These are phyloP conservation scores for Erodium texanum DNA, from an alignment of 441 rosid genomes.

Conservation along the genomic window DNA sequence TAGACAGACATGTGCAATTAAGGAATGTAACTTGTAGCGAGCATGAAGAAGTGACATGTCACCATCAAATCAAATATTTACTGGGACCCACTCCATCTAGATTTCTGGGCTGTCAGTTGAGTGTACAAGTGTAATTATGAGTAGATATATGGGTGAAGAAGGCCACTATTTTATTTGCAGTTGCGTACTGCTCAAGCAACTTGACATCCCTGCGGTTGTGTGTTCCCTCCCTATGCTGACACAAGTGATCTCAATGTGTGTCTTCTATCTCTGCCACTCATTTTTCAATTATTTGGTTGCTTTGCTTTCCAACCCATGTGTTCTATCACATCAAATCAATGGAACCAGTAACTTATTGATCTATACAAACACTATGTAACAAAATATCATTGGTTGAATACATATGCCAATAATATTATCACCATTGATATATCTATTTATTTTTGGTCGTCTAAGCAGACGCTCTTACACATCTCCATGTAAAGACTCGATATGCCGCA, in stretches of 20 bases:
- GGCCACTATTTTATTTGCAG: neutral
- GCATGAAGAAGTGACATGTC: neutral
- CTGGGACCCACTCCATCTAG: constrained; percentile 1
- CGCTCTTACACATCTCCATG: too few relatives aligned
- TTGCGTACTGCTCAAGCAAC: constrained; percentile 6
- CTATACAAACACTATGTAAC: too few relatives aligned
- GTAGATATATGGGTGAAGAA: neutral
- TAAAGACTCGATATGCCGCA: too few relatives aligned
- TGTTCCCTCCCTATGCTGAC: neutral
- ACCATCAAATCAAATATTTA: neutral
- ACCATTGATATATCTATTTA: too few relatives aligned
- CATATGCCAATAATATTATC: too few relatives aligned
- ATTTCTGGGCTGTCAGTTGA: neutral
- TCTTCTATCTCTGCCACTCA: neutral
- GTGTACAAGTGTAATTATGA: neutral
- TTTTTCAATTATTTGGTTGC: neutral
- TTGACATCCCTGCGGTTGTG: neutral
- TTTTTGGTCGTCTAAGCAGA: too few relatives aligned
- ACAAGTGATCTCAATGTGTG: neutral
- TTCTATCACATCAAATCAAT: too few relatives aligned
- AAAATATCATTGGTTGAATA: too few relatives aligned
- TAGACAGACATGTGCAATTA: neutral
- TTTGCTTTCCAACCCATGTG: too few relatives aligned
- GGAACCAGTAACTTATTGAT: too few relatives aligned
- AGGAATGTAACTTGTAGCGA: neutral